phyloP scores from a whole-genome alignment of 345 rosid species.

The Alliaria petiolata region DNA sequence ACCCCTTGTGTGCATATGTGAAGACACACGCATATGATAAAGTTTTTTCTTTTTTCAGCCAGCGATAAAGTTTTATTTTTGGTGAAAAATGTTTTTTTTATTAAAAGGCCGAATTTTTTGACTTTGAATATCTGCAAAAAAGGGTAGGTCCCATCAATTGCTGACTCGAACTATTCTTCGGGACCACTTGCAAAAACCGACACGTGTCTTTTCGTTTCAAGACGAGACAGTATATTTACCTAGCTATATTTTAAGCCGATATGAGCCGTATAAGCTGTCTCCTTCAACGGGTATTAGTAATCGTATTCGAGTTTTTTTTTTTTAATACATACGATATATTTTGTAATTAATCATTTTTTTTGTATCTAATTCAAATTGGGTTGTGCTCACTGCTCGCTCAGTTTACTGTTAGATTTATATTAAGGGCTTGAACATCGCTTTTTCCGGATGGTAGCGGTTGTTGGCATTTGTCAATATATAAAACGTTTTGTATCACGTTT shows the following conservation, averaged over 20 bases:
- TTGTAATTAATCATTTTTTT: no score
- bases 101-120: constrained; percentile 29
- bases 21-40: constrained; percentile 22
- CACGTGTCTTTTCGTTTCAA: constrained; percentile 14
- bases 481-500: no score
- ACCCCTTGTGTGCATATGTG: constrained; percentile 20
- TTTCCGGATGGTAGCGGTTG: no score
- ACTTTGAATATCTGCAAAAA: constrained; percentile 35
- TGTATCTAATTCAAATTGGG: background rate
- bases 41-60: background rate
- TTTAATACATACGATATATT: no score
- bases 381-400: background rate
- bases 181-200: constrained; percentile 32
- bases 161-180: constrained; percentile 30
- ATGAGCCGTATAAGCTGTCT: constrained; percentile 26
- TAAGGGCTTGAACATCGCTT: no score
- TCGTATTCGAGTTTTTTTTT: background rate
- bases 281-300: constrained; percentile 1
- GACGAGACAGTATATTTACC: background rate
- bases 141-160: constrained; percentile 11
- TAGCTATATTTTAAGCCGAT: constrained; percentile 15
- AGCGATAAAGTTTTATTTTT: constrained; percentile 24
- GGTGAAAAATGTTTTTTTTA: constrained; percentile 4
- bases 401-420: no score
- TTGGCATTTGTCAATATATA: no score